Percentiles rank a stretch among this genome's conserved stretches.
Evolutionary conservation across 75 land plant species (phyloP).

Genomic region (Pseudotsuga menziesii): DNA sequence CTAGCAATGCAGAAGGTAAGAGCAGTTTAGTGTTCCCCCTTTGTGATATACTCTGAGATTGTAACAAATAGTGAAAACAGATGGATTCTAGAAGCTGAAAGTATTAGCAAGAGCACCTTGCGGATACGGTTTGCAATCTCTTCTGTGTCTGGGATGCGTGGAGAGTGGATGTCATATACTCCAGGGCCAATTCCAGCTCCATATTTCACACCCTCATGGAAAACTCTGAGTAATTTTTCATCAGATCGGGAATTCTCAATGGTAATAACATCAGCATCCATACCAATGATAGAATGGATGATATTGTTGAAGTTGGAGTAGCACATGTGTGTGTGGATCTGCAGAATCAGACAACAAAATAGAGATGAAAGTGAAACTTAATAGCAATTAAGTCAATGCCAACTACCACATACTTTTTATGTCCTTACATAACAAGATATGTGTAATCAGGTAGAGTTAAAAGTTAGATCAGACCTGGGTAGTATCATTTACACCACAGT

Average conservation of each 20-base stretch:
- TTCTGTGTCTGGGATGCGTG: constrained; percentile 41
- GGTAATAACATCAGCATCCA: constrained; percentile 65
- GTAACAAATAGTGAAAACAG: too few relatives aligned
- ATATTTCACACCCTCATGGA: constrained; percentile 56
- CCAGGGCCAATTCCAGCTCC: constrained; percentile 57
- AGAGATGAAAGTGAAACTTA: not conserved
- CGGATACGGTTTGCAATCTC: constrained; percentile 50
- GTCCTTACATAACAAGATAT: too few relatives aligned
- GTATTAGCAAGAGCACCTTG: constrained; percentile 16
- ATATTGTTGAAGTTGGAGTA: constrained; percentile 44
- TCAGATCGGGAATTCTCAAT: constrained; percentile 61
- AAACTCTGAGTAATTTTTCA: constrained; percentile 51
- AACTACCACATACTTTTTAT: not conserved
- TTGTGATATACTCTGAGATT: too few relatives aligned
- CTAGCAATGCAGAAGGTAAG: constrained; percentile 3
- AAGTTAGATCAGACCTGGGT: constrained; percentile 22
- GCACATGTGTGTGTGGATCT: constrained; percentile 43
- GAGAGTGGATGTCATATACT: constrained; percentile 58
- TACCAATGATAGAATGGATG: constrained; percentile 44
- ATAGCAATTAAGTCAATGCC: not conserved
- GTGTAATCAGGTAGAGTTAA: not conserved
- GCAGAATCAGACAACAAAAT: not conserved
- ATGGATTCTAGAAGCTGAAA: too few relatives aligned
- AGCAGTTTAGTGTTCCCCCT: too few relatives aligned
- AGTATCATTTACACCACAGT: constrained; percentile 40